Conservation (phyloP, 225 moss, liverwort and hornwort genomes). For the Pleurozium schreberi region DNA sequence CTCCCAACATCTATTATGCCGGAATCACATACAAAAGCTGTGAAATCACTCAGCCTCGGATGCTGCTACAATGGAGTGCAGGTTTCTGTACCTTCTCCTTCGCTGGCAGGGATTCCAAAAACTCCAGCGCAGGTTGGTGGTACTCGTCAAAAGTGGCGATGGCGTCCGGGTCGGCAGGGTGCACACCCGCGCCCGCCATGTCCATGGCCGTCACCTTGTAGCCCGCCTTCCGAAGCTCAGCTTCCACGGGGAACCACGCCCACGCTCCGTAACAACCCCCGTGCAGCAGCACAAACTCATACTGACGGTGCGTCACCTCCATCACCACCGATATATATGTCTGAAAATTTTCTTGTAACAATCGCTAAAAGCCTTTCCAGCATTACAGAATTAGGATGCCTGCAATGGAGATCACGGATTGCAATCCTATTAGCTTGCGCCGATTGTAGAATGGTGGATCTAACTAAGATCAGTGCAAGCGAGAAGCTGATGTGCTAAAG, state of each 20-base stretch:
- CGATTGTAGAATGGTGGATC: background rate
- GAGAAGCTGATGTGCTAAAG: too few species aligned
- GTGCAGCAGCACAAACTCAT: slow-evolving; percentile 3
- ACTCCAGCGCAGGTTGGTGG: slow-evolving; percentile 4
- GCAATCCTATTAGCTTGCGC: background rate
- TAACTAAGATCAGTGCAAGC: background rate
- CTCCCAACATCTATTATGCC: too few species aligned
- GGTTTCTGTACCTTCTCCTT: background rate
- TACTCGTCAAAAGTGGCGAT: slow-evolving; percentile 11
- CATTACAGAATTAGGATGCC: background rate
- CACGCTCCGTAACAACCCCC: background rate
- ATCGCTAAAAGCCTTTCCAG: background rate
- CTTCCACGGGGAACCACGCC: background rate
- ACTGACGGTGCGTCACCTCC: background rate
- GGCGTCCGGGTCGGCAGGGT: slow-evolving; percentile 3
- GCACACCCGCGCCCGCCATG: background rate
- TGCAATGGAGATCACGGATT: background rate
- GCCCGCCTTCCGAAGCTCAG: background rate
- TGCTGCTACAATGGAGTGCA: background rate
- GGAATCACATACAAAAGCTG: background rate
- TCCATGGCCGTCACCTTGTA: slow-evolving; percentile 13
- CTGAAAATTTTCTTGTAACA: background rate
- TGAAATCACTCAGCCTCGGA: background rate
- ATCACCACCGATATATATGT: background rate
- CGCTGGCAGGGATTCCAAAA: background rate